Percentiles rank a stretch among this genome's conserved stretches.
phyloP scores from a whole-genome alignment of 106 monocot genomes.

The Dendrobium huoshanense region DNA sequence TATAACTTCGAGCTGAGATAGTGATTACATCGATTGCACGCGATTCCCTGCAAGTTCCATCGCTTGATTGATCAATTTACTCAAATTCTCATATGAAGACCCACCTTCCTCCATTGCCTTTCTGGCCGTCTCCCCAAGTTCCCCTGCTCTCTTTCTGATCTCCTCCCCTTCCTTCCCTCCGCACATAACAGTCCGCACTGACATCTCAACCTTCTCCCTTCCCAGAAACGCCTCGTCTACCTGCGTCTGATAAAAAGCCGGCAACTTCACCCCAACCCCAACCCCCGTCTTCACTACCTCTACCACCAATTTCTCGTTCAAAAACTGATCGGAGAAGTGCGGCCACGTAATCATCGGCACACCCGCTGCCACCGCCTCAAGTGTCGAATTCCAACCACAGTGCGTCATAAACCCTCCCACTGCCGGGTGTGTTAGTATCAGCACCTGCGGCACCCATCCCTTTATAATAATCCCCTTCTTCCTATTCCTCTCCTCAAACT shows the following conservation, averaged over 20 bases:
- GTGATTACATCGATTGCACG: no score
- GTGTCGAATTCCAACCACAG: conserved; percentile 69
- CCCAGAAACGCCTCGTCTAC: conserved; percentile 4
- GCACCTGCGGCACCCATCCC: conserved; percentile 19
- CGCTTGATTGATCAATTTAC: conserved; percentile 15
- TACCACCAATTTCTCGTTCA: conserved; percentile 38
- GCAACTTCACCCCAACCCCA: conserved; percentile 17
- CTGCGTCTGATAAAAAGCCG: neutral
- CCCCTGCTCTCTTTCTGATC: conserved; percentile 32
- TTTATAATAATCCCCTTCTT: conserved; percentile 1
- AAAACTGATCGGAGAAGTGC: conserved; percentile 40
- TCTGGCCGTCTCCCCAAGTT: conserved; percentile 26
- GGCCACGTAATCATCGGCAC: conserved; percentile 48
- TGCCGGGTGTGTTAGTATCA: conserved; percentile 38
- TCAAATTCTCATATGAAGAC: conserved; percentile 30
- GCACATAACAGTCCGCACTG: conserved; percentile 32
- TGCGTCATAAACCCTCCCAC: conserved; percentile 56
- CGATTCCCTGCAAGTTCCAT: neutral
- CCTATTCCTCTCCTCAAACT: conserved; percentile 10
- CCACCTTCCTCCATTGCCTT: conserved; percentile 37
- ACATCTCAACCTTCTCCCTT: conserved; percentile 27
- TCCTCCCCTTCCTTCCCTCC: conserved; percentile 27
- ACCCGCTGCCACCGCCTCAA: conserved; percentile 37
- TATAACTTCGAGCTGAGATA: no score
- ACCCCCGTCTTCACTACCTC: conserved; percentile 34